A percentile compares a stretch with the other conserved stretches of the same genome.
These are phyloP conservation scores for Paspalum notatum DNA, from an alignment of 176 grass and related monocot genomes.

Conservation along the genomic window DNA sequence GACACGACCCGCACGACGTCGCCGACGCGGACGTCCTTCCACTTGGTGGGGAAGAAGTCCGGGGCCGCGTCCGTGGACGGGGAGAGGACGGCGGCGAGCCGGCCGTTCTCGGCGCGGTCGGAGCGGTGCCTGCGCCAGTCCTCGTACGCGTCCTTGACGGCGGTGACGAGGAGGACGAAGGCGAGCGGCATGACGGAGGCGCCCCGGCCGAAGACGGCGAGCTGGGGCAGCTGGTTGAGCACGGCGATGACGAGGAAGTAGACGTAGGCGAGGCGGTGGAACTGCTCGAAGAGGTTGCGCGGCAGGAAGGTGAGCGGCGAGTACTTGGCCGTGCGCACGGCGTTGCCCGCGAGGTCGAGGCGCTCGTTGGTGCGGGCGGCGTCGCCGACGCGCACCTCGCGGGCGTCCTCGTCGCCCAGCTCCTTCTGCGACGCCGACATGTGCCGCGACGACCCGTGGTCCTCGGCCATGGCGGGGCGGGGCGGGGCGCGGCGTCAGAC, in stretches of 20 bases:
- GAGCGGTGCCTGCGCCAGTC: conserved; percentile 87
- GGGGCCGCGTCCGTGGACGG: background rate
- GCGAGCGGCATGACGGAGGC: conserved; percentile 83
- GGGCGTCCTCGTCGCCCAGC: conserved; percentile 74
- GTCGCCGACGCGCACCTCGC: conserved; percentile 68
- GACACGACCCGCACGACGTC: conserved; percentile 59
- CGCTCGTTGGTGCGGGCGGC: conserved; percentile 53
- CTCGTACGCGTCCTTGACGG: conserved; percentile 97
- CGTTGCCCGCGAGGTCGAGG: conserved; percentile 69
- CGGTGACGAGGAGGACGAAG: conserved; percentile 83
- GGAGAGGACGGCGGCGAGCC: conserved; percentile 44
- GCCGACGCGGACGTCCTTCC: conserved; percentile 86
- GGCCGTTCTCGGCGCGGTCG: conserved; percentile 80
- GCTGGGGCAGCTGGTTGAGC: conserved; percentile 94
- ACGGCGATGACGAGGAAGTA: conserved; percentile 93
- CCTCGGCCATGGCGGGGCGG: conserved; percentile 49
- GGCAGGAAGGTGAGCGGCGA: conserved; percentile 88
- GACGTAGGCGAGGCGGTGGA: conserved; percentile 91
- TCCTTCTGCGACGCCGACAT: conserved; percentile 71
- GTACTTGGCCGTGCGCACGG: conserved; percentile 91
- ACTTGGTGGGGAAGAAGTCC: conserved; percentile 59
- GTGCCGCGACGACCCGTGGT: conserved; percentile 66
- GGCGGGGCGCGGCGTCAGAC: conserved; percentile 20
- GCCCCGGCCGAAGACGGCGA: conserved; percentile 71
- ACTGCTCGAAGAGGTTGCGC: conserved; percentile 96